Evolutionary conservation across 805 yeast species (phyloP), one percentile per base, ranked within the genome.

Genomic region (Starmerella floris): DNA sequence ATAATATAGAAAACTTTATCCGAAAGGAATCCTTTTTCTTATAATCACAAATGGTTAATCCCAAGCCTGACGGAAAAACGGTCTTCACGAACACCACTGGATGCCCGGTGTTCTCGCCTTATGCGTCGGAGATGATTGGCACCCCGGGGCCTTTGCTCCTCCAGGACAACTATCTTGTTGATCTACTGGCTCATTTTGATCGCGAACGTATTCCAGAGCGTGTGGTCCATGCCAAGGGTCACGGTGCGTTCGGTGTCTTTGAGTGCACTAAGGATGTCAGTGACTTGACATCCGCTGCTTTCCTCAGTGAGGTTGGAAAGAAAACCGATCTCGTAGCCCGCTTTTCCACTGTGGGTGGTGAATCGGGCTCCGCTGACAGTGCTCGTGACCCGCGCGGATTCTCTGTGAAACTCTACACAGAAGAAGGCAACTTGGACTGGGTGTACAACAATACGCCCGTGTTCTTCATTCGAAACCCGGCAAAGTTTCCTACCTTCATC

Each of bases 301-400:
- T 84, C 65, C 72, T 84, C 53, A 72, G 73, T 51, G 66, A 72
- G 36, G 69, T 80, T 43, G 95, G 95, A 53, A 83, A 83, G 66
- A 80, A 76, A 64, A 82, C 94, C 28, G 74, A 72, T 58, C 70
- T 77, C 47, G 61, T 74, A 43, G 59, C 67, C 32, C 67, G 81
- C 45, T 74, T 76, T 62, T 73, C 79, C 39, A 76, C 82, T 19
- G 83, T 77, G 28, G 82, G 80, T 47, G 82, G 82, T 39, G 83
- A 77, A 60, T 62, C 62, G 53, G 83, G 81, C 39, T 66, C 79
- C 31, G 71, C 82, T 9, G 83, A 77, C 53, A 63, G 78, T 20
- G 75, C 72, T 16, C 71, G 83, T 56, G 83, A 77, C 55, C 83
- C 83, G 35, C 69, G 83, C 56, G 83, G 83, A 3, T 77, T 76